A percentile compares a stretch with the other conserved stretches of the same genome.
These are phyloP conservation scores for Xylaria sp. DNA, from an alignment of 2,329 filamentous ascomycete genomes.

Conservation along the genomic window DNA sequence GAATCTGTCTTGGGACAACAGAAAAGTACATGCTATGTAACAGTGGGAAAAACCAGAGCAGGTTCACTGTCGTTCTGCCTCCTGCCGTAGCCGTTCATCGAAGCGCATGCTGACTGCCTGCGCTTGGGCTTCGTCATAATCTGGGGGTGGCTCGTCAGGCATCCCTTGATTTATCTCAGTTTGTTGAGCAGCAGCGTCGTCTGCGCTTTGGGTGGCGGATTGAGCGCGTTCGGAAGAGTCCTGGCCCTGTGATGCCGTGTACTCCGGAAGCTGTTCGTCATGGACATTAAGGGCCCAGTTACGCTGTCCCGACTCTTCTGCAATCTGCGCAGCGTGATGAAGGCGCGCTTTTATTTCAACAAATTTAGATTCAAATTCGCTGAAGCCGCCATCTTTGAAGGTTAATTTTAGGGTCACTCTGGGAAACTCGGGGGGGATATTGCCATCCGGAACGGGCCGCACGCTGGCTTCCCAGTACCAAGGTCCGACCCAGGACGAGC, in stretches of 20 bases:
- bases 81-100: constrained; percentile 78
- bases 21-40: constrained; percentile 15
- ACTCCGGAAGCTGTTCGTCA: constrained; percentile 88
- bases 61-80: constrained; percentile 69
- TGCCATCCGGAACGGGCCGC: constrained; percentile 83
- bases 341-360: constrained; percentile 86
- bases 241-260: constrained; percentile 70
- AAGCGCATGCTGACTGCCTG: constrained; percentile 68
- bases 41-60: constrained; percentile 30
- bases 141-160: constrained; percentile 84
- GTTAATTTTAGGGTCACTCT: constrained; percentile 84
- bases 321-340: constrained; percentile 81
- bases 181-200: constrained; percentile 43
- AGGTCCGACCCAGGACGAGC: constrained; percentile 90
- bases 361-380: constrained; percentile 86
- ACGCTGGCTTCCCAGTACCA: constrained; percentile 89
- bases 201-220: constrained; percentile 41
- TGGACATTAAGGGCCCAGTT: constrained; percentile 69
- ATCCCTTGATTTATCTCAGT: constrained; percentile 50
- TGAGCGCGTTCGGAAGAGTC: constrained; percentile 33
- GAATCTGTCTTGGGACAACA: constrained; percentile 3
- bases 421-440: constrained; percentile 78
- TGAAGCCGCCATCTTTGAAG: constrained; percentile 95
- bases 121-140: constrained; percentile 91
- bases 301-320: constrained; percentile 72